phyloP scores from a whole-genome alignment of 805 yeast genomes.

The Yamadazyma sp. region DNA sequence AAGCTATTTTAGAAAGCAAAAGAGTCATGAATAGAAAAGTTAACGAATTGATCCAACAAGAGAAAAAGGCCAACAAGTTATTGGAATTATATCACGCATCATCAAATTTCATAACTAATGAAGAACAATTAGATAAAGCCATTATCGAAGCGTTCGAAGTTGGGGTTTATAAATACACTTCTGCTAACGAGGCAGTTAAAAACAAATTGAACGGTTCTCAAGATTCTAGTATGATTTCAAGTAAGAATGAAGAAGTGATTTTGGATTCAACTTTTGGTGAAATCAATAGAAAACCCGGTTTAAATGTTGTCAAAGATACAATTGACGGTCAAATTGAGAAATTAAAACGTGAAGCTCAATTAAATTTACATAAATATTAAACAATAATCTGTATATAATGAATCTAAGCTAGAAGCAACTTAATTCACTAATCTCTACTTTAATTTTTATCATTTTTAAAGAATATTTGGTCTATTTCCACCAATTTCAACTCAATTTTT shows the following conservation, averaged over 20 bases:
- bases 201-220: constrained; percentile 32
- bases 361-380: no score
- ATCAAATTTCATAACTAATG: constrained; percentile 67
- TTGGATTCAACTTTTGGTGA: constrained; percentile 38
- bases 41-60: constrained; percentile 49
- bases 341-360: constrained; percentile 35
- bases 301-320: constrained; percentile 33
- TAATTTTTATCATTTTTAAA: no score
- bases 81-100: constrained; percentile 73
- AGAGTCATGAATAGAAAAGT: constrained; percentile 64
- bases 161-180: constrained; percentile 31
- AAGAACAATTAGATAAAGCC: constrained; percentile 56
- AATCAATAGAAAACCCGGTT: constrained; percentile 41
- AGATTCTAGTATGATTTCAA: constrained; percentile 25
- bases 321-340: constrained; percentile 38
- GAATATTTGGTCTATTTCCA: no score
- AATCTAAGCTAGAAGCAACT: no score
- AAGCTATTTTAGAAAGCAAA: constrained; percentile 51
- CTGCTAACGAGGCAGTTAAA: constrained; percentile 29
- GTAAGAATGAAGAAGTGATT: constrained; percentile 30
- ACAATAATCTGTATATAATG: no score
- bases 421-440: no score
- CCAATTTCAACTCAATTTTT: no score
- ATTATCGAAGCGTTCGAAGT: constrained; percentile 56
- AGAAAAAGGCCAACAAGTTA: constrained; percentile 52